Conservation (phyloP, 805 yeast genomes). For the Wickerhamiella occidentalis region DNA sequence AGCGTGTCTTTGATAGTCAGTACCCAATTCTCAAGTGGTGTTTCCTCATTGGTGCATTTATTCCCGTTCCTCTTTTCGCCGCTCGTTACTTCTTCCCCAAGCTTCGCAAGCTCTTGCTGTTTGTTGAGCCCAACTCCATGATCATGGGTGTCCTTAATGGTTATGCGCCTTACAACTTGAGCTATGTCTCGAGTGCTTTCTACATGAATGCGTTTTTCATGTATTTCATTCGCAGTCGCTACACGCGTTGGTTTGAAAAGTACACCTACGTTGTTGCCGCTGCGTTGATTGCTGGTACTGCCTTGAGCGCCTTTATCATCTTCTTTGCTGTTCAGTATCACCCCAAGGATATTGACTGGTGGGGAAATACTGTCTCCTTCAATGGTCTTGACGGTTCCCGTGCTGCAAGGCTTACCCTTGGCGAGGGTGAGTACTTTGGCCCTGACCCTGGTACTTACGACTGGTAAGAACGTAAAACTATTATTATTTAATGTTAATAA, state of each 20-base stretch:
- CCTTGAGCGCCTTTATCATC: slow-evolving; percentile 43
- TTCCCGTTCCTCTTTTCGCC: slow-evolving; percentile 21
- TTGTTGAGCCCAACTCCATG: slow-evolving; percentile 39
- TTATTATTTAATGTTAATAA: neutral
- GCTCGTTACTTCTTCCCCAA: slow-evolving; percentile 19
- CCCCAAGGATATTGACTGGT: slow-evolving; percentile 39
- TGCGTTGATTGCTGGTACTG: slow-evolving; percentile 48
- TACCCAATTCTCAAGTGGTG: slow-evolving; percentile 55
- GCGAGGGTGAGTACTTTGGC: slow-evolving; percentile 5
- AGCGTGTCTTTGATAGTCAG: slow-evolving; percentile 35
- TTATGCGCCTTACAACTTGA: slow-evolving; percentile 21
- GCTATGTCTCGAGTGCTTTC: slow-evolving; percentile 15
- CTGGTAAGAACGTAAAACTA: neutral
- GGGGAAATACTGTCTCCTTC: slow-evolving; percentile 40
- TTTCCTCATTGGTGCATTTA: slow-evolving; percentile 41
- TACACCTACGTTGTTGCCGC: slow-evolving; percentile 43
- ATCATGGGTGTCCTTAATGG: slow-evolving; percentile 11
- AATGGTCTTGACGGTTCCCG: slow-evolving; percentile 19
- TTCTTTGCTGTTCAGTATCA: slow-evolving; percentile 40
- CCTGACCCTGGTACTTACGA: slow-evolving; percentile 4
- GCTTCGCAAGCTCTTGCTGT: slow-evolving; percentile 17
- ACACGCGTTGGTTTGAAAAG: slow-evolving; percentile 42
- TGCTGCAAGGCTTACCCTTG: slow-evolving; percentile 3
- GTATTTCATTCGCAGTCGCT: slow-evolving; percentile 32
- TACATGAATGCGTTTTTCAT: slow-evolving; percentile 15